Base-by-base conservation (phyloP, 164 flowering plant species). In the Vitis riparia region DNA sequence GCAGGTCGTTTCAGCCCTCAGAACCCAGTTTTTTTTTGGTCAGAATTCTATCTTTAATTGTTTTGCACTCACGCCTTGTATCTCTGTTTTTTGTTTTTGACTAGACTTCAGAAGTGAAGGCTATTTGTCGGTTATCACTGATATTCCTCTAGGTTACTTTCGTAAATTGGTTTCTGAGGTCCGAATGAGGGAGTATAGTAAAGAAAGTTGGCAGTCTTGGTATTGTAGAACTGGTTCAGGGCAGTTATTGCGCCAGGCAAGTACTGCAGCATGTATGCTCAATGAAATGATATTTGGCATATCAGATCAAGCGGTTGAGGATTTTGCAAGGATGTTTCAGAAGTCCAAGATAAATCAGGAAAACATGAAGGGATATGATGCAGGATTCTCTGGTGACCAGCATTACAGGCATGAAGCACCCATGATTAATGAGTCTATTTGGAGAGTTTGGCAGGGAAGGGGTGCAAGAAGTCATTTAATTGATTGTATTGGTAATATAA, bases 281-380 rank as follows among this genome's bases (percentile, higher is more conserved):
- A 95, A 90, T 81, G 98, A 95, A 79, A 82, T 95, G 80, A 80
- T 93, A 37, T 95, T 81, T 84, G 98, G 99, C 62, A 44, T 89
- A 62, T 93, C 99, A 16, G 90, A 88, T 80, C 75, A 84, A 59
- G 85, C 93, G 32, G 51, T 84, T 52, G 70, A 81, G 68, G 27
- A 13, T 29, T 82, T 81, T 61, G 64, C 59, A 8, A 77, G 71
- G 51, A 80, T 81, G 81, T 91, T 95, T 73, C 76, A 60, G 8
- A 82, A 75, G 64, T 70, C 86, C 66, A 74, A 72, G 60, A 70
- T 8, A 68, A 70, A 57, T 8, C 55, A 55, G 23, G 77, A 78
- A 55, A 78, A 68, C 32, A 50, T 58, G 53, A 73, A 70, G 11
- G 75, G 61, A 49, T 49, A 16, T 65, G 69, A 63, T 19, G 68